A percentile compares a stretch with the other conserved stretches of the same genome.
phyloP scores from a whole-genome alignment of 768 basidiomycete species.

The Tricholomella constricta region DNA sequence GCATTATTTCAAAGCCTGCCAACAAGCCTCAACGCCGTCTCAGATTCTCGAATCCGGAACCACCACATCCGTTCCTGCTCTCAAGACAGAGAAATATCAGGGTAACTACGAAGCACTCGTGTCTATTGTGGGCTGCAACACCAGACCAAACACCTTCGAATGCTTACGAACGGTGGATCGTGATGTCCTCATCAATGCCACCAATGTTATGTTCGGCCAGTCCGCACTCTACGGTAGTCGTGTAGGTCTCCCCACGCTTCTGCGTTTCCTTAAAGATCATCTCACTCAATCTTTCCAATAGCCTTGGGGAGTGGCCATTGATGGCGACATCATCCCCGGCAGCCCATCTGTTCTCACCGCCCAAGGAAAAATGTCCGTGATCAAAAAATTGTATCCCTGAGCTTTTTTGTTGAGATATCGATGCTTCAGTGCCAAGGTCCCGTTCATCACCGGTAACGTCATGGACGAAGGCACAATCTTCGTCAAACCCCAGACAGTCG shows the following conservation, averaged over 20 bases:
- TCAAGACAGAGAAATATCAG: constrained; percentile 31
- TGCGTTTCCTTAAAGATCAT: background rate
- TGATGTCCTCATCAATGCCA: constrained; percentile 18
- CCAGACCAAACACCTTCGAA: constrained; percentile 30
- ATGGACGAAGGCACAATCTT: constrained; percentile 23
- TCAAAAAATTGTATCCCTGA: background rate
- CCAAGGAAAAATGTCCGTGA: constrained; percentile 18
- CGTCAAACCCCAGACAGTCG: constrained; percentile 20
- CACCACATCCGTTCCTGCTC: constrained; percentile 29
- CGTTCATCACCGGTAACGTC: constrained; percentile 21
- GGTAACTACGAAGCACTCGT: constrained; percentile 42
- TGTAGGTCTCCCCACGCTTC: constrained; percentile 9
- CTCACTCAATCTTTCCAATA: background rate
- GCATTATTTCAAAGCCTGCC: background rate
- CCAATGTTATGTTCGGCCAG: constrained; percentile 17
- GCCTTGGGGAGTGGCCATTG: constrained; percentile 22
- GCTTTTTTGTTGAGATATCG: background rate
- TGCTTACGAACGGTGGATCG: constrained; percentile 18
- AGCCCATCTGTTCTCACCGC: constrained; percentile 21
- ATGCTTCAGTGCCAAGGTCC: constrained; percentile 17
- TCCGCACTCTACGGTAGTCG: constrained; percentile 18
- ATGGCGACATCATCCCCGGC: constrained; percentile 21
- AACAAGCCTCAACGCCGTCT: background rate
- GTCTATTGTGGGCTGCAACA: constrained; percentile 29
- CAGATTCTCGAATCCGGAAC: constrained; percentile 48